Base-by-base conservation (phyloP, 75 land plant genomes). In the Gnetum montanum region DNA sequence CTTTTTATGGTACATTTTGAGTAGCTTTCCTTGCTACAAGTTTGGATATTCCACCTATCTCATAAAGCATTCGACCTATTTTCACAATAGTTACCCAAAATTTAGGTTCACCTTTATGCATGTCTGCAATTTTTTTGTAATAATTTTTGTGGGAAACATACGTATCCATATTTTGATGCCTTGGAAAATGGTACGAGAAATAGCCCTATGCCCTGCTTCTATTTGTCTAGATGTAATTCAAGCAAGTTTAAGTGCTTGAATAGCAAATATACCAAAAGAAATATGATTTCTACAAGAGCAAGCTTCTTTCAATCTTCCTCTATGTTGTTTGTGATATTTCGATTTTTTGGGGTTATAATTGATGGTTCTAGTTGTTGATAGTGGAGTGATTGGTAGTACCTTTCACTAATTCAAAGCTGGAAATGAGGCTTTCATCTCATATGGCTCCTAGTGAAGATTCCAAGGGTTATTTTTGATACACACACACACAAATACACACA, bases 81-180 rank as follows among this genome's bases (percentile, higher is more conserved):
- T 1, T 47, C 13, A 26, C 12, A 2, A 47, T 3, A 8, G 49
- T 24, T 47, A 47, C 49, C 49, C 27, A 47, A 47, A 24, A 47
- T 47, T 47, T 6, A 12, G 29, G 49, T 7, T 26, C 0, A 24
- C 49, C 49, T 23, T 24, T 47, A 55, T 30, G 53, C 48, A 54
- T 69, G 60, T 60, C 49, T 44, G 37, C 6, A 52, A 46, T 38
- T 54, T 43, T 43, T 16, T 56, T 61, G 43, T 55, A 30, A 62
- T 52, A 31, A 27, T 40, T 62, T 63, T 70, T 26, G 62, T 46
- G 26, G 60, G 61, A 70, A 62, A 62, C 28, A 63, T 49, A 55
- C 0, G 63, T 56, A 58, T 44, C 34, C 62, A 70, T 29, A 64
- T 49, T 58, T 63, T 59, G 51, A 47, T 33, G 51, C 67, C 62